Evolutionary conservation across 192 early-diverging fungal genomes (phyloP).

Genomic region (Coemansia furcata): DNA sequence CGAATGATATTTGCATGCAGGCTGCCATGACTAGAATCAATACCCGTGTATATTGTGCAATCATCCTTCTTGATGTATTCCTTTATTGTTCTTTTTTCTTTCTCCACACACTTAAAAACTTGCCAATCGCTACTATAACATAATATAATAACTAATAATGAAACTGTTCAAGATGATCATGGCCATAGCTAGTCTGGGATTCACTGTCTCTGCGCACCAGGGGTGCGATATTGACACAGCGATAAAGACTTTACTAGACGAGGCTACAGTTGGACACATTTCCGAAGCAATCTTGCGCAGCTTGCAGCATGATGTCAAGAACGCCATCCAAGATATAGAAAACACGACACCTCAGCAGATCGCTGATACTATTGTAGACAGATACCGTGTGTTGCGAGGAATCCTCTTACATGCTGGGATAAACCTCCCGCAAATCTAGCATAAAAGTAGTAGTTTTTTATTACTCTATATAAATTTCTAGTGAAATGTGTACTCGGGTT

Average conservation of each 20-base stretch:
- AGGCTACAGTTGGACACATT: constrained; percentile 22
- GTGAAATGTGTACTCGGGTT: constrained; percentile 5
- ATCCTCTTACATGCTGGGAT: constrained; percentile 23
- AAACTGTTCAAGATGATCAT: background rate
- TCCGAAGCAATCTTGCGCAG: constrained; percentile 23
- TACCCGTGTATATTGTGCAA: background rate
- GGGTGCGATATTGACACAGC: constrained; percentile 33
- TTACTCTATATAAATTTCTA: constrained; percentile 4
- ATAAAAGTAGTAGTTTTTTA: background rate
- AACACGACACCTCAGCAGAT: constrained; percentile 10
- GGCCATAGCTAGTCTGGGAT: background rate
- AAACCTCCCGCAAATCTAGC: constrained; percentile 17
- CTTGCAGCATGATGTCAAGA: constrained; percentile 24
- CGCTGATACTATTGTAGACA: constrained; percentile 23
- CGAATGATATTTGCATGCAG: background rate
- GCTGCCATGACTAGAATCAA: background rate
- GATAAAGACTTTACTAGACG: constrained; percentile 14
- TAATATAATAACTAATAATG: constrained; percentile 1
- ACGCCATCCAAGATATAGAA: constrained; percentile 9
- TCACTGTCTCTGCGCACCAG: constrained; percentile 16
- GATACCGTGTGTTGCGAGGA: constrained; percentile 24
- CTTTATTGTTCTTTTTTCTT: background rate
- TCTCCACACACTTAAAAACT: background rate
- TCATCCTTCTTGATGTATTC: background rate
- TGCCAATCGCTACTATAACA: background rate